phyloP scores from a whole-genome alignment of 2,329 filamentous ascomycete genomes.

The Alternaria arbusti region DNA sequence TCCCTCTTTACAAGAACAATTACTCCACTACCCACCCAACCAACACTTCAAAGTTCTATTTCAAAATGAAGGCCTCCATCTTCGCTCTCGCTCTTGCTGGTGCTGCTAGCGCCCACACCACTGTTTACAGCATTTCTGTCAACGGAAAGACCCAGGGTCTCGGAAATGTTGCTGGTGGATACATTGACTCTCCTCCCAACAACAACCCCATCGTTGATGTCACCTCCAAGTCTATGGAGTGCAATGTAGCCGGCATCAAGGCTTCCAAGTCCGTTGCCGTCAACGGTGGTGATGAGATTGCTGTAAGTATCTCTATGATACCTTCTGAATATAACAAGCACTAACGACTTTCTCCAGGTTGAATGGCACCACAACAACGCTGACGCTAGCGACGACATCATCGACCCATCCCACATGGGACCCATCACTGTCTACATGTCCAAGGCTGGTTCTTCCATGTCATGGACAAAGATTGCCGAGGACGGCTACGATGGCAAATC shows the following conservation, averaged over 20 bases:
- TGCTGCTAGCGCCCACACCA: conserved; percentile 42
- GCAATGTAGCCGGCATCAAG: conserved; percentile 43
- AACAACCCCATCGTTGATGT: conserved; percentile 47
- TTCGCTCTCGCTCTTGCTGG: conserved; percentile 39
- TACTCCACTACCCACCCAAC: conserved; percentile 7
- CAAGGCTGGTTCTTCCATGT: conserved; percentile 49
- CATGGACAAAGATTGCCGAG: conserved; percentile 57
- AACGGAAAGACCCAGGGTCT: conserved; percentile 50
- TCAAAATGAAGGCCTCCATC: conserved; percentile 43
- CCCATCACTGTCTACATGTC: conserved; percentile 61
- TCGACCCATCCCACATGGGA: conserved; percentile 59
- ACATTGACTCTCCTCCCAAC: conserved; percentile 56
- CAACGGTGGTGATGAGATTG: conserved; percentile 56
- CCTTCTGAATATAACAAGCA: not conserved
- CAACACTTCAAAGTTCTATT: conserved; percentile 4
- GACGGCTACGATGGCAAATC: conserved; percentile 42
- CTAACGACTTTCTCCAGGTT: conserved; percentile 21
- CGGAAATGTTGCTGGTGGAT: conserved; percentile 49
- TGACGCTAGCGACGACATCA: conserved; percentile 56
- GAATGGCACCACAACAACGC: conserved; percentile 62
- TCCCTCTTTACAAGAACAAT: conserved; percentile 18
- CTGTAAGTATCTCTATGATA: conserved; percentile 5
- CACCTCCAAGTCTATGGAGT: conserved; percentile 41
- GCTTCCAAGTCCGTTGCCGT: conserved; percentile 54
- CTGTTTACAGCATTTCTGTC: conserved; percentile 48